Evolutionary conservation across 2,329 filamentous ascomycete genomes (phyloP).

Genomic region (Periglandula ipomoeae): DNA sequence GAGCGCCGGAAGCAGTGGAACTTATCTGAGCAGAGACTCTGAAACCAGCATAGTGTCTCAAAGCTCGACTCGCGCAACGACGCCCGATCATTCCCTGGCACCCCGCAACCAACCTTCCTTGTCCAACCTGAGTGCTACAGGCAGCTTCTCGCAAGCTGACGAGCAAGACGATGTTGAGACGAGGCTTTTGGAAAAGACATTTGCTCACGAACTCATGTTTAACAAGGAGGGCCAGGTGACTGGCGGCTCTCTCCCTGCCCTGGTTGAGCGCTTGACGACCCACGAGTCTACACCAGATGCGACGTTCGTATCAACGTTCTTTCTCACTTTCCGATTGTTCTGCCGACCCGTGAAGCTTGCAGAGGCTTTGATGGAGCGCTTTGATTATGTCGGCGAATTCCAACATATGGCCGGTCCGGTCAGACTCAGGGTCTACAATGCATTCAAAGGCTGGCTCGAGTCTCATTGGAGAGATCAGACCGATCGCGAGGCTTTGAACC

Average conservation of each 20-base stretch:
- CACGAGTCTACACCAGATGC: conserved; percentile 89
- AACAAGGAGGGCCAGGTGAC: conserved; percentile 95
- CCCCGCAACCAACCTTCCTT: conserved; percentile 52
- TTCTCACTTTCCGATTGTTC: conserved; percentile 91
- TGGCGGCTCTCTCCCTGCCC: conserved; percentile 78
- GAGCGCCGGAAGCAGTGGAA: conserved; percentile 69
- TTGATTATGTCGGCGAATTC: conserved; percentile 80
- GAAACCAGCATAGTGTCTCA: conserved; percentile 72
- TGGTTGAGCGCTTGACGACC: conserved; percentile 90
- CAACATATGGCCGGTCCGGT: conserved; percentile 68
- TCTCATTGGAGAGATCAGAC: conserved; percentile 84
- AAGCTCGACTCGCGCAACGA: conserved; percentile 80
- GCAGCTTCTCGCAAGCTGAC: conserved; percentile 59
- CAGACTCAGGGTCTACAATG: conserved; percentile 85
- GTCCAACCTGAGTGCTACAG: conserved; percentile 58
- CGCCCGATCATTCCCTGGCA: conserved; percentile 56
- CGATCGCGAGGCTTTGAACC: conserved; percentile 64
- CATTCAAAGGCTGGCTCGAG: conserved; percentile 95
- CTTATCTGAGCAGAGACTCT: conserved; percentile 71
- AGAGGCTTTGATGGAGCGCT: conserved; percentile 76
- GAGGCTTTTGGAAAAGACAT: conserved; percentile 83
- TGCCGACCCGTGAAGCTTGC: conserved; percentile 73
- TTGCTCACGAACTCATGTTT: conserved; percentile 80
- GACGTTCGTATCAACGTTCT: conserved; percentile 89
- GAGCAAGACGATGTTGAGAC: conserved; percentile 73